Evolutionary conservation across 2,329 filamentous ascomycete species (phyloP), one percentile per base, ranked within the genome.

Genomic region (Fusarium pseudocircinatum): DNA sequence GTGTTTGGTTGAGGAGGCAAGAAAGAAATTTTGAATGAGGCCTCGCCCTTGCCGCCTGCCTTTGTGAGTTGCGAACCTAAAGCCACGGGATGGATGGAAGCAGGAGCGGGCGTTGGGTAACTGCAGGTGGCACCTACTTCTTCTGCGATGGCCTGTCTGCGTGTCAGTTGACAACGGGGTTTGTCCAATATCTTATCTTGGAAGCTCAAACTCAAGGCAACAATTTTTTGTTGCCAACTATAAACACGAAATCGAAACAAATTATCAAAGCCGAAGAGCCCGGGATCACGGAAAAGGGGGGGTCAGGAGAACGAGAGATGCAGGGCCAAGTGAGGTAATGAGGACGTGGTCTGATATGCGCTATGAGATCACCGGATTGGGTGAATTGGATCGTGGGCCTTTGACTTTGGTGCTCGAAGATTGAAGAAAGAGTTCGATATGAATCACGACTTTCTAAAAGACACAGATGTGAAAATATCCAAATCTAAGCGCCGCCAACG

Each of bases 311-410:
- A 57, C 42, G 16, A 46, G 39, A 34, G 16, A 32, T 47, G 43
- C 13, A 56, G 63, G 39, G 61, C 26, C 32, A 64, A 65, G 60
- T 68, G 65, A 75, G 73, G 70, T 54, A 64, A 70, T 50, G 66
- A 44, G 63, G 60, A 69, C 32, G 76, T 78, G 76, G 76, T 70
- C 76, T 78, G 76, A 78, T 75, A 69, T 74, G 72, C 60, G 66
- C 39, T 62, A 75, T 78, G 75, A 77, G 73, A 70, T 75, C 65
- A 71, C 73, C 69, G 49, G 66, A 59, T 60, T 66, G 20, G 60
- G 34, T 24, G 56, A 60, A 60, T 44, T 34, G 37, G 53, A 61
- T 63, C 54, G 32, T 58, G 37, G 52, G 36, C 26, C 44, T 53
- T 22, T 26, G 15, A 24, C 22, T 60, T 13, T 68, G 42, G 26